These are phyloP conservation scores for Tagetes patula DNA, from an alignment of 129 eudicot species.

Conservation along the genomic window DNA sequence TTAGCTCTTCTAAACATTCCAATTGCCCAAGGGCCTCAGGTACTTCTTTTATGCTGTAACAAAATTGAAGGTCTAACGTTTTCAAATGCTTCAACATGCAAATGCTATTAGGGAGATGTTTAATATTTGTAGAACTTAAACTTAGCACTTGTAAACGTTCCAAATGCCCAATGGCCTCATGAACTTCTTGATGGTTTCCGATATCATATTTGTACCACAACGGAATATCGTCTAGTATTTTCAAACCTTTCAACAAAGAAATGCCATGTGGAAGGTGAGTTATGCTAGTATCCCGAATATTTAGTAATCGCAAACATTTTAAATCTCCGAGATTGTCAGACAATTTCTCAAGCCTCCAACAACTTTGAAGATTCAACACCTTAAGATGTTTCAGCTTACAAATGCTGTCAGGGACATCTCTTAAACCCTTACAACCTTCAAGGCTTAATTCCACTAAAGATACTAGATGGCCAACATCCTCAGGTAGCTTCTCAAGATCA, in stretches of 20 bases:
- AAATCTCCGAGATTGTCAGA: background rate
- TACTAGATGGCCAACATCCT: conserved; percentile 1
- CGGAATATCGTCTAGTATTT: background rate
- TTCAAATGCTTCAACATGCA: background rate
- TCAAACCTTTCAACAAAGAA: background rate
- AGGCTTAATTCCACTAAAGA: background rate
- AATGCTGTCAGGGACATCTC: background rate
- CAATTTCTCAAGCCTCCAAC: background rate
- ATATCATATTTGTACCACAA: too few relatives aligned
- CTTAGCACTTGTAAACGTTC: too few relatives aligned
- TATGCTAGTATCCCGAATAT: background rate
- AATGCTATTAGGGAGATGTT: background rate
- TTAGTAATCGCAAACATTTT: background rate
- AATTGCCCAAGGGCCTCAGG: conserved; percentile 7
- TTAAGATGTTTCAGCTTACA: background rate
- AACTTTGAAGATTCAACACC: background rate
- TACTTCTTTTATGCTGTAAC: background rate
- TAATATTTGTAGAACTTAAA: too few relatives aligned
- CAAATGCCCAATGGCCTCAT: too few relatives aligned
- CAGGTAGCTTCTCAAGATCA: background rate
- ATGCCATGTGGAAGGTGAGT: background rate
- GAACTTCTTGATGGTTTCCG: too few relatives aligned
- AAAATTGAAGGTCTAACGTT: background rate
- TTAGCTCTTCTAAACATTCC: conserved; percentile 1
- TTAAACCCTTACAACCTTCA: background rate